phyloP scores from a whole-genome alignment of 164 flowering plant species.

The Aristolochia fimbriata region DNA sequence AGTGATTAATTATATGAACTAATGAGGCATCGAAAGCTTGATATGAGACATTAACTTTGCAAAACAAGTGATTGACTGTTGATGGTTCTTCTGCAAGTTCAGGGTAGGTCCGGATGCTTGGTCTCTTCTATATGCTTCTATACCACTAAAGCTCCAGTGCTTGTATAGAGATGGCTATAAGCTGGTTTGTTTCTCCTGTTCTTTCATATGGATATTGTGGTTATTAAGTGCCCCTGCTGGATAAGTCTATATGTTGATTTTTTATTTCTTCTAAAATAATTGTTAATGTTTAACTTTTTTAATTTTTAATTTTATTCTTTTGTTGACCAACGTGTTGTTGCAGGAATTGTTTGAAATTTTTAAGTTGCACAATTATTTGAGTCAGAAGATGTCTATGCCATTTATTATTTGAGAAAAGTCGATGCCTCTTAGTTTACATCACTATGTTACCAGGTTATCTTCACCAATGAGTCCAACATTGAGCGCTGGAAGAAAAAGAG shows the following conservation, averaged over 20 bases:
- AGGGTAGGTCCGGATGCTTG: constrained; percentile 91
- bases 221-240: background rate
- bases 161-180: constrained; percentile 82
- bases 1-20: too few species aligned
- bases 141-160: constrained; percentile 71
- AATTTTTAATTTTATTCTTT: too few species aligned
- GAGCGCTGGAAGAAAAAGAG: constrained; percentile 91
- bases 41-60: too few species aligned
- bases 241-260: background rate
- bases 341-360: background rate
- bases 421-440: background rate
- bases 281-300: too few species aligned
- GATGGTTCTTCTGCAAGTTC: constrained; percentile 13
- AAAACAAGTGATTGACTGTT: background rate
- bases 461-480: constrained; percentile 92
- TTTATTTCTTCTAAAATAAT: too few species aligned
- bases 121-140: constrained; percentile 82
- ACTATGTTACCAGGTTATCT: constrained; percentile 47
- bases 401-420: background rate
- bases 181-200: constrained; percentile 41
- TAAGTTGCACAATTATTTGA: background rate
- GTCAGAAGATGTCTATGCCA: background rate
- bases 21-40: too few species aligned
- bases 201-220: background rate
- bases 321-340: too few species aligned